A percentile compares a stretch with the other conserved stretches of the same genome.
These are phyloP conservation scores for Fusarium sp. DNA, from an alignment of 2,329 filamentous ascomycete genomes.

Conservation along the genomic window DNA sequence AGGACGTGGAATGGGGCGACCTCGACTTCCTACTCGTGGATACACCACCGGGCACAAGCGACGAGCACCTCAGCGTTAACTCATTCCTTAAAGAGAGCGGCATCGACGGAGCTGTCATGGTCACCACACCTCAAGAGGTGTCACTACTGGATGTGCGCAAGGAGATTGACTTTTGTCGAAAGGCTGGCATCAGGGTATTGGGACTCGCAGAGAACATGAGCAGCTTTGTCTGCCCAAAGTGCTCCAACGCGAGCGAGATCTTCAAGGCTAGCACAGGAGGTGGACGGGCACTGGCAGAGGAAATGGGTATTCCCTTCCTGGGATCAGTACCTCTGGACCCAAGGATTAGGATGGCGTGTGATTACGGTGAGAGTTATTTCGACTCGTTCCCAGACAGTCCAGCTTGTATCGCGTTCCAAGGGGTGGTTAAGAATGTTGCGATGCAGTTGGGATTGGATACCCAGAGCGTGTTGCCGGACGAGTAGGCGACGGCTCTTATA, in stretches of 20 bases:
- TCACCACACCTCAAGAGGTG: constrained; percentile 96
- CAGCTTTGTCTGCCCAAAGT: constrained; percentile 95
- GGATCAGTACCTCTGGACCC: constrained; percentile 93
- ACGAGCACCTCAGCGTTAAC: constrained; percentile 96
- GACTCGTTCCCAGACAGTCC: constrained; percentile 94
- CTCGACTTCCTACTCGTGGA: constrained; percentile 94
- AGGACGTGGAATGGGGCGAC: constrained; percentile 98
- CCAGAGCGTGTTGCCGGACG: constrained; percentile 60
- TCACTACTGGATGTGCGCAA: constrained; percentile 92
- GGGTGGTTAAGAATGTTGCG: constrained; percentile 81
- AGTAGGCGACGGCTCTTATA: constrained; percentile 38
- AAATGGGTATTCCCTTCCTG: constrained; percentile 89
- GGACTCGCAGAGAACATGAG: constrained; percentile 98
- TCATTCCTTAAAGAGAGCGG: constrained; percentile 90
- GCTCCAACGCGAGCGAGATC: constrained; percentile 84
- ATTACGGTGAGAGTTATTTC: constrained; percentile 97
- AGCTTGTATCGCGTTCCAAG: constrained; percentile 83
- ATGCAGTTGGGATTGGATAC: constrained; percentile 73
- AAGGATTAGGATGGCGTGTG: constrained; percentile 94
- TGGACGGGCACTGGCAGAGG: constrained; percentile 80
- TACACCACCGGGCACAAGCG: constrained; percentile 93
- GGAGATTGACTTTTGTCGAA: constrained; percentile 97
- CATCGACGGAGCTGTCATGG: constrained; percentile 91
- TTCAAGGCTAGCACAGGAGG: constrained; percentile 94
- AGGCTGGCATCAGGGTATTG: constrained; percentile 89